Percentiles rank a stretch among this genome's conserved stretches.
These are phyloP conservation scores for Fusarium falciforme DNA, from an alignment of 2,329 filamentous ascomycete species.

Conservation along the genomic window DNA sequence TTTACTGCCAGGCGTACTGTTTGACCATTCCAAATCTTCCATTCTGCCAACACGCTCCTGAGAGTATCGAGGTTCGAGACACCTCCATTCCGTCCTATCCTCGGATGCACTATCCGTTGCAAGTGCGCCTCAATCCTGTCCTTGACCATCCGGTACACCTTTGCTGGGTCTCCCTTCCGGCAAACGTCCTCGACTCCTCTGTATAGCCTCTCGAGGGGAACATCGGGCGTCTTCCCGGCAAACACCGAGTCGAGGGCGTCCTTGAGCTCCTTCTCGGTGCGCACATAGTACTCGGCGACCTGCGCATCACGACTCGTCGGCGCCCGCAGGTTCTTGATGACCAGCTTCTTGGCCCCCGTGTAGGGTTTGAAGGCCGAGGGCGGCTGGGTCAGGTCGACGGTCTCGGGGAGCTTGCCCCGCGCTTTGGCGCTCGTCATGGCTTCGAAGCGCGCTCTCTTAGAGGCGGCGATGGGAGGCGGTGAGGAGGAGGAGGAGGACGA, in stretches of 20 bases:
- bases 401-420: constrained; percentile 55
- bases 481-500: constrained; percentile 48
- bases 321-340: constrained; percentile 91
- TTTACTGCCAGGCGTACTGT: constrained; percentile 63
- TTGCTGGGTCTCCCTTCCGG: constrained; percentile 76
- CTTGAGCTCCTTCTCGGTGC: constrained; percentile 79
- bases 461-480: constrained; percentile 31
- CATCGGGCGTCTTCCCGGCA: constrained; percentile 67
- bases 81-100: constrained; percentile 62
- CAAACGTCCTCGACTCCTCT: constrained; percentile 93
- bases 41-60: constrained; percentile 65
- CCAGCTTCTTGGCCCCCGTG: constrained; percentile 82
- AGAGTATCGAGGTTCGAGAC: constrained; percentile 72
- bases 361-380: constrained; percentile 74
- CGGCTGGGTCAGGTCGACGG: constrained; percentile 49
- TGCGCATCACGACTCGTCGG: constrained; percentile 67
- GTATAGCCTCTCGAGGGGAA: constrained; percentile 90
- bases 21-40: constrained; percentile 83
- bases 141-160: constrained; percentile 75
- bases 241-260: constrained; percentile 81
- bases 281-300: constrained; percentile 81
- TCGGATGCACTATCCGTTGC: constrained; percentile 66
- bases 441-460: constrained; percentile 50
- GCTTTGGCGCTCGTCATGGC: constrained; percentile 52
- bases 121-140: constrained; percentile 76